phyloP scores from a whole-genome alignment of 176 grass and related monocot species.

The Melocanna baccifera region DNA sequence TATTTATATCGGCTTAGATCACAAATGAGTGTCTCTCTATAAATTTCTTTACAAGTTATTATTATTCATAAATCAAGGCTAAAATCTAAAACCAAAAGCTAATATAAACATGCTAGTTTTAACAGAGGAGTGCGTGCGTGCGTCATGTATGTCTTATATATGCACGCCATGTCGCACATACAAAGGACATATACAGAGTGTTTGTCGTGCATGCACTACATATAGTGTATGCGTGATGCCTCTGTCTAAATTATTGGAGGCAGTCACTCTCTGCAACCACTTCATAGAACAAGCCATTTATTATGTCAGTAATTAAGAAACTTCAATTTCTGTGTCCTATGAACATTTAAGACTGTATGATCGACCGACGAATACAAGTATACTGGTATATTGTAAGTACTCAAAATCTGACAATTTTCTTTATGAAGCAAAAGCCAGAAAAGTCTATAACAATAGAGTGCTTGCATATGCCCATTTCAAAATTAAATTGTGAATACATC shows the following conservation, averaged over 20 bases:
- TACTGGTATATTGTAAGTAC: background rate
- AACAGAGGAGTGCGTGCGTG: background rate
- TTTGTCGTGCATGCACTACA: background rate
- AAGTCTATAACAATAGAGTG: background rate
- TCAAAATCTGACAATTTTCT: background rate
- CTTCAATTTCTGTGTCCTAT: slow-evolving; percentile 47
- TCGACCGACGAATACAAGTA: background rate
- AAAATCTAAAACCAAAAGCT: too few relatives aligned
- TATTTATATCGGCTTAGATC: too few relatives aligned
- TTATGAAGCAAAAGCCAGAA: background rate
- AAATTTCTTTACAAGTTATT: too few relatives aligned
- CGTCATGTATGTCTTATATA: background rate
- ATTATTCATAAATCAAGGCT: too few relatives aligned
- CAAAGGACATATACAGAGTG: background rate
- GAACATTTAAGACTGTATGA: slow-evolving; percentile 30
- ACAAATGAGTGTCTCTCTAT: too few relatives aligned
- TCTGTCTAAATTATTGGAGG: slow-evolving; percentile 40
- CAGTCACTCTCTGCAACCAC: slow-evolving; percentile 28
- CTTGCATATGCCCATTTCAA: background rate
- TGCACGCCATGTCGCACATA: background rate
- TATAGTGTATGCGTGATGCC: background rate
- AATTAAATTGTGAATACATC: background rate
- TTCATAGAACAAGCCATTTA: slow-evolving; percentile 36
- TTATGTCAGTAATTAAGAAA: slow-evolving; percentile 37
- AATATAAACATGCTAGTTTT: background rate